A percentile compares a stretch with the other conserved stretches of the same genome.
phyloP scores from a whole-genome alignment of 1,139 yeast species.

The Pichia sorboxylosa region DNA sequence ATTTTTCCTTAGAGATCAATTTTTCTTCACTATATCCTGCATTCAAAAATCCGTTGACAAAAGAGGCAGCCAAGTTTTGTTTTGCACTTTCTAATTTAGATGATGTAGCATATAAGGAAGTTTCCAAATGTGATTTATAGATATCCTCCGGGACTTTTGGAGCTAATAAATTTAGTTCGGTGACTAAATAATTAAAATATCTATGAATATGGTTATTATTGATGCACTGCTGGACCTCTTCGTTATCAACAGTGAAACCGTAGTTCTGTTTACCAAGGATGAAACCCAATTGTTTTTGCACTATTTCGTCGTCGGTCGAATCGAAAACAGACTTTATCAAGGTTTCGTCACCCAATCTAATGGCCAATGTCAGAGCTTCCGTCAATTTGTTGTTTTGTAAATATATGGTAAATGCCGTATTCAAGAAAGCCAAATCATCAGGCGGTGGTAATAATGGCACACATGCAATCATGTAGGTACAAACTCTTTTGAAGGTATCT shows the following conservation, averaged over 20 bases:
- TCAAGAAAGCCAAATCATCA: slow-evolving; percentile 75
- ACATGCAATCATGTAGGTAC: slow-evolving; percentile 90
- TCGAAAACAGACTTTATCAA: slow-evolving; percentile 71
- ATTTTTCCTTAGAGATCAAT: slow-evolving; percentile 55
- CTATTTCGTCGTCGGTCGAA: slow-evolving; percentile 54
- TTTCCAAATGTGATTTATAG: slow-evolving; percentile 80
- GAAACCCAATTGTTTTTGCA: slow-evolving; percentile 86
- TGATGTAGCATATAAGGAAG: slow-evolving; percentile 37
- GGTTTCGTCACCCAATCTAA: slow-evolving; percentile 73
- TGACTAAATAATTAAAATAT: slow-evolving; percentile 67
- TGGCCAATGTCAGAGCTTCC: slow-evolving; percentile 82
- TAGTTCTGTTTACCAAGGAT: slow-evolving; percentile 82
- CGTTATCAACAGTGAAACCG: slow-evolving; percentile 56
- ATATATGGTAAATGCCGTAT: slow-evolving; percentile 86
- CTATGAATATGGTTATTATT: slow-evolving; percentile 72
- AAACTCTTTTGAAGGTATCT: slow-evolving; percentile 75
- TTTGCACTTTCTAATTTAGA: slow-evolving; percentile 81
- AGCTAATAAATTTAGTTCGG: slow-evolving; percentile 77
- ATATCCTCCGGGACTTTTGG: slow-evolving; percentile 94
- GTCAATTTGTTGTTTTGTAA: slow-evolving; percentile 70
- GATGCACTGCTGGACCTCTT: slow-evolving; percentile 75
- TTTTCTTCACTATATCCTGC: slow-evolving; percentile 86
- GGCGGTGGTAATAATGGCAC: slow-evolving; percentile 94
- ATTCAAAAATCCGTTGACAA: slow-evolving; percentile 85
- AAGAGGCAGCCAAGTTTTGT: slow-evolving; percentile 90